Evolutionary conservation across 2,329 filamentous ascomycete genomes (phyloP).

Genomic region (Parasarocladium wereldwijsianum): DNA sequence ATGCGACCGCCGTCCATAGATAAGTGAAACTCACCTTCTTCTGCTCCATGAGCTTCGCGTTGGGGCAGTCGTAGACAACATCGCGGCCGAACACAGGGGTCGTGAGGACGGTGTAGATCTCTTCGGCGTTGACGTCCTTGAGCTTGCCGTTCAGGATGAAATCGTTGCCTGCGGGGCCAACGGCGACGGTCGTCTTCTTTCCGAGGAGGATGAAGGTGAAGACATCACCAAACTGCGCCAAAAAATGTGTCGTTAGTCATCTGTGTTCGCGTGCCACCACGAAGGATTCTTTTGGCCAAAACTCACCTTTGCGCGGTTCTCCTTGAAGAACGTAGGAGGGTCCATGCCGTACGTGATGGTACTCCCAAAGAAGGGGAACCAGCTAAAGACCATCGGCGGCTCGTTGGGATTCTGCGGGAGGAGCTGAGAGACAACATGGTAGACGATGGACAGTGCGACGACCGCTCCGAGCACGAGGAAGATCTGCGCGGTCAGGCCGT

Average conservation of each 20-base stretch:
- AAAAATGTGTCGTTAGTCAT: neutral
- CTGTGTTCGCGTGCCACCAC: neutral
- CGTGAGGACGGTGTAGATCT: constrained; percentile 70
- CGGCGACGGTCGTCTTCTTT: constrained; percentile 75
- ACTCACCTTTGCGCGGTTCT: constrained; percentile 58
- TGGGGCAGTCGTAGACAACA: constrained; percentile 84
- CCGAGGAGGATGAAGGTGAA: constrained; percentile 83
- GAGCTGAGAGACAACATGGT: constrained; percentile 71
- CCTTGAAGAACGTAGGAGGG: constrained; percentile 74
- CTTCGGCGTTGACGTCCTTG: constrained; percentile 79
- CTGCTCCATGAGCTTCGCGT: constrained; percentile 88
- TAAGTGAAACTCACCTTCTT: constrained; percentile 54
- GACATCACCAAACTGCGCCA: constrained; percentile 61
- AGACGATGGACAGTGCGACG: constrained; percentile 42
- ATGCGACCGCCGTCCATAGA: neutral
- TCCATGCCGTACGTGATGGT: constrained; percentile 93
- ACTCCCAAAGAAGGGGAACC: constrained; percentile 73
- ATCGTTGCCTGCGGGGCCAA: constrained; percentile 73
- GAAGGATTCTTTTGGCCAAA: neutral
- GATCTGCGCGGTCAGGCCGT: constrained; percentile 32
- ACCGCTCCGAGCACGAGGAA: constrained; percentile 26
- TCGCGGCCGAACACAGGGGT: constrained; percentile 65
- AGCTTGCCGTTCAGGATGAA: constrained; percentile 87
- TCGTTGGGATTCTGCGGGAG: constrained; percentile 72
- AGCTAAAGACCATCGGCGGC: constrained; percentile 68